phyloP scores from a whole-genome alignment of 179 eudicot species.

The Amaranthus tricolor region DNA sequence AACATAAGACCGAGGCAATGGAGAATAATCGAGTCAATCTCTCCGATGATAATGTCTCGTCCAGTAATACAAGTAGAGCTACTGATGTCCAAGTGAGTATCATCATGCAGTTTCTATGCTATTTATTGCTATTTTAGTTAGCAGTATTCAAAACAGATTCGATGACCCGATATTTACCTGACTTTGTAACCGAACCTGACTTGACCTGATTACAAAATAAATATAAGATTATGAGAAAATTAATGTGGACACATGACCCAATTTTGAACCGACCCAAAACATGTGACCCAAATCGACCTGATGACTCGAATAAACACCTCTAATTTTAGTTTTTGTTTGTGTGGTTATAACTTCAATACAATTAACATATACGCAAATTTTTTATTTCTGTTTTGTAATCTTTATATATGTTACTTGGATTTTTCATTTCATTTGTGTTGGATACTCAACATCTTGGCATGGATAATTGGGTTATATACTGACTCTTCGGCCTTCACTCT shows the following conservation, averaged over 20 bases:
- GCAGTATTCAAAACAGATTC: background rate
- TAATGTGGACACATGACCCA: background rate
- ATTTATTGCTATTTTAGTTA: background rate
- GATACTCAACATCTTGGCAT: too few relatives aligned
- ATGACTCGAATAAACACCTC: background rate
- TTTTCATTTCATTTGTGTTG: too few relatives aligned
- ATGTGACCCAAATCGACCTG: background rate
- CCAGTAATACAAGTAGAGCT: constrained; percentile 29
- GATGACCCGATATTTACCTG: too few relatives aligned
- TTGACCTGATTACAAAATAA: too few relatives aligned
- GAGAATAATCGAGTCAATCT: constrained; percentile 26
- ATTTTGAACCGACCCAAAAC: background rate
- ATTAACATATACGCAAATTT: too few relatives aligned
- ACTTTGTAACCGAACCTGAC: too few relatives aligned
- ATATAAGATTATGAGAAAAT: background rate
- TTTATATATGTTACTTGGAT: too few relatives aligned
- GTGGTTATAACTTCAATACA: too few relatives aligned
- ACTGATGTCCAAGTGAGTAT: constrained; percentile 40
- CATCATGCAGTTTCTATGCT: constrained; percentile 10
- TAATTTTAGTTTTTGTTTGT: too few relatives aligned
- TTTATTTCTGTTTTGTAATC: too few relatives aligned
- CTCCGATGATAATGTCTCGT: constrained; percentile 33
- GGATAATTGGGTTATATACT: too few relatives aligned
- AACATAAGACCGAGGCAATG: constrained; percentile 25
- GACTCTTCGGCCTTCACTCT: too few relatives aligned